Evolutionary conservation across 257 asterid genomes (phyloP).

Genomic region (Lithospermum erythrorhizon): DNA sequence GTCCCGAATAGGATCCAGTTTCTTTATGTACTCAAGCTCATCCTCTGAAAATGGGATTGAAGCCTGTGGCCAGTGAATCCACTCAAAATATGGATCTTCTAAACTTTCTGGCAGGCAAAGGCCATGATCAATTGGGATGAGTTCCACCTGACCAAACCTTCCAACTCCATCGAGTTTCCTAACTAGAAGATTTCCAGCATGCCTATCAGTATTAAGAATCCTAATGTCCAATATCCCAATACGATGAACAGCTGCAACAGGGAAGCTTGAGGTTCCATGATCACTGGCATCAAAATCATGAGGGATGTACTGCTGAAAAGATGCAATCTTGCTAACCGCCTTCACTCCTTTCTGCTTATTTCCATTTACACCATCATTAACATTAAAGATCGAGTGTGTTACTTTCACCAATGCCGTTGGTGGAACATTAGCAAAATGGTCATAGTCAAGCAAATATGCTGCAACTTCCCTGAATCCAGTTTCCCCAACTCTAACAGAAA

Average conservation of each 20-base stretch:
- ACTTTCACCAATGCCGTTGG: slow-evolving; percentile 88
- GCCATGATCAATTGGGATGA: slow-evolving; percentile 91
- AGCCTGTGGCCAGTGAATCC: slow-evolving; percentile 99
- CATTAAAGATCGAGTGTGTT: slow-evolving; percentile 74
- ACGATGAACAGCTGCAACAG: slow-evolving; percentile 82
- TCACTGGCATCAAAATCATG: slow-evolving; percentile 96
- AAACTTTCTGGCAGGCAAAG: slow-evolving; percentile 88
- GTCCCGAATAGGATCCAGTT: slow-evolving; percentile 61
- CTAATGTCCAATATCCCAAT: slow-evolving; percentile 93
- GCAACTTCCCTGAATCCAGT: slow-evolving; percentile 95
- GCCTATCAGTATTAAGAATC: slow-evolving; percentile 93
- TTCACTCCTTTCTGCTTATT: slow-evolving; percentile 44
- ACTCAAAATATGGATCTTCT: slow-evolving; percentile 96
- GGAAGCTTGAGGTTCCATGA: slow-evolving; percentile 91
- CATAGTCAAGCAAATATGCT: slow-evolving; percentile 84
- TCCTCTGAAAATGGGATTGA: slow-evolving; percentile 89
- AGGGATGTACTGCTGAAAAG: slow-evolving; percentile 66
- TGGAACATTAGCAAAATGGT: slow-evolving; percentile 86
- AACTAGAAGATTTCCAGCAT: slow-evolving; percentile 91
- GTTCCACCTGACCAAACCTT: slow-evolving; percentile 78
- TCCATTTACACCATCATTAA: slow-evolving; percentile 73
- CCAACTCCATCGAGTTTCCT: slow-evolving; percentile 81
- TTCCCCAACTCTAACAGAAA: slow-evolving; percentile 92
- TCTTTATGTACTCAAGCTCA: slow-evolving; percentile 68
- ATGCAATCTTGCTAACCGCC: slow-evolving; percentile 85